phyloP scores from a whole-genome alignment of 495 filamentous ascomycete genomes.

The Podospora sp. region DNA sequence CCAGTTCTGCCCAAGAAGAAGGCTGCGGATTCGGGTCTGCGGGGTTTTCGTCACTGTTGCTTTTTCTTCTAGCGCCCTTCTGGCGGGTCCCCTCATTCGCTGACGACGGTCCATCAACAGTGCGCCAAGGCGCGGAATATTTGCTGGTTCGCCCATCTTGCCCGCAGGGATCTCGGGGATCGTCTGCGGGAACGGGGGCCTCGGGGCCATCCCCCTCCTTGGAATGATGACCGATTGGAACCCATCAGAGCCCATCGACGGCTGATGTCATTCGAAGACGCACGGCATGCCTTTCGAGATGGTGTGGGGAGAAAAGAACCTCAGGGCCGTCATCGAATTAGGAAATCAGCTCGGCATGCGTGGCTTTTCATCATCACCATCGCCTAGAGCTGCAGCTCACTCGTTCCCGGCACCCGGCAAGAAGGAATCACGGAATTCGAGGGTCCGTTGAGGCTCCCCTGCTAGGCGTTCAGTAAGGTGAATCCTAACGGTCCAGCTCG shows the following conservation, averaged over 20 bases:
- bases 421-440: background rate
- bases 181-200: background rate
- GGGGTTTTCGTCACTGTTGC: slow-evolving; percentile 16
- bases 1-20: background rate
- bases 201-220: background rate
- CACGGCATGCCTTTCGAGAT: background rate
- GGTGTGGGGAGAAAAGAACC: background rate
- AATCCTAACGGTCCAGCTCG: background rate
- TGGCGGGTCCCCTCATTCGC: slow-evolving; percentile 20
- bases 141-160: slow-evolving; percentile 4
- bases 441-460: background rate
- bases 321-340: background rate
- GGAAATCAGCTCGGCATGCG: background rate
- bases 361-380: background rate
- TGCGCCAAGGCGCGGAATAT: slow-evolving; percentile 15
- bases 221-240: background rate
- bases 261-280: background rate
- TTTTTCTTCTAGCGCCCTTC: slow-evolving; percentile 34
- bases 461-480: background rate
- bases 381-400: background rate
- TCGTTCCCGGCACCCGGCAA: background rate
- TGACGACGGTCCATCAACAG: slow-evolving; percentile 18
- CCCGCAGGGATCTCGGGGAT: slow-evolving; percentile 11
- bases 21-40: slow-evolving; percentile 5
- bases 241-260: background rate